Evolutionary conservation across 805 yeast genomes (phyloP), one percentile per base, ranked within the genome.

Genomic region (Candida piceae): DNA sequence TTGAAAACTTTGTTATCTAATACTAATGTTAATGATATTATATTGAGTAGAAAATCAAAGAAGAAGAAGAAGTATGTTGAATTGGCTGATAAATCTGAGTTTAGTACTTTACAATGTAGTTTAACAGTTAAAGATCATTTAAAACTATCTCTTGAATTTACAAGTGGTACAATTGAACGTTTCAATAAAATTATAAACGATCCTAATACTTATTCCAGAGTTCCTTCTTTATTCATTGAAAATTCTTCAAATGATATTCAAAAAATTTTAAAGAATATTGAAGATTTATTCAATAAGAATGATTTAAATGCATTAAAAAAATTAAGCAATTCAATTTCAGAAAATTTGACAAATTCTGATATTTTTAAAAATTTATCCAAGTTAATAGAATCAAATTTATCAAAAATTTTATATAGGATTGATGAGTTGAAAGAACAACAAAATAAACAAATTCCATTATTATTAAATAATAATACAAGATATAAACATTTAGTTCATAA

Each of bases 111-210:
- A 38, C 52, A 55, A 29, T 62, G 78, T 44, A 69, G 78, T 32
- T 60, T 75, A 44, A 57, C 62, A 37, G 78, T 74, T 15, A 73
- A 72, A 47, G 65, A 60, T 39, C 65, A 62, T 39, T 50, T 71
- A 34, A 65, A 64, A 44, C 52, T 76, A 40, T 29, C 33, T 16
- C 51, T 50, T 19, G 17, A 24, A 9, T 31, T 43, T 11, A 23
- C 29, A 7, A 13, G 7, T 9, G 16, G 16, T 11, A 16, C 26
- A 5, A 10, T 22, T 21, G 22, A 40, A 16, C 15, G 29, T n/a
- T 12, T 35, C 8, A 20, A 36, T 12, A 36, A 31, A 18, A 16
- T 33, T 8, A 21, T 38, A 17, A 24, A 24, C 20, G 11, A 15
- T 31, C 35, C 13, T 16, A 7, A 30, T 20, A 10, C 27, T 27